Base-by-base conservation (phyloP, 2,329 filamentous ascomycete genomes). In the Gaeumannomyces tritici region DNA sequence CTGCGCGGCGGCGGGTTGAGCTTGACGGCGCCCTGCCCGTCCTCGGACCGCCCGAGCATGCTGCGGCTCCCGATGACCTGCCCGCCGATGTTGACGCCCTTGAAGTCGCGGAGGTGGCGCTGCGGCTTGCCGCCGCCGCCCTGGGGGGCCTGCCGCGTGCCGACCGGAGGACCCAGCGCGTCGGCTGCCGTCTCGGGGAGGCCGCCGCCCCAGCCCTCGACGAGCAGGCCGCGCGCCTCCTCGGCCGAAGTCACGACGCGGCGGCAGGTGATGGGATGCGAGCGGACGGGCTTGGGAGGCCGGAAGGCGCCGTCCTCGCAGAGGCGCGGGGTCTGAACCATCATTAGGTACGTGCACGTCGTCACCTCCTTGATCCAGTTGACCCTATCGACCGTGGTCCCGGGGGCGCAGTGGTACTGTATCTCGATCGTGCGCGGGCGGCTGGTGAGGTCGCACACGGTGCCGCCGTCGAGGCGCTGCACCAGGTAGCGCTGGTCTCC, bases 291-390 rank as follows among this genome's bases (percentile, higher is more conserved):
- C 68, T 89, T 86, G 0, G 91, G 90, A 0, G 93, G 92, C 62
- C 89, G 79, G 73, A 97, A 97, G 12, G 91, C 91, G 12, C 91
- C 85, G 67, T 97, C 93, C 70, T 89, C 85, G 76, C 93, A 97
- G 15, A 97, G 84, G 0, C 91, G 87, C 0, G 92, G 91, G 0
- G 93, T 96, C 72, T 96, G 89, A 65, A 97, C 85, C 35, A 96
- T 86, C 92, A 97, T 96, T 62, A 96, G 80, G 72, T 97, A 97
- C 15, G 91, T 86, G 76, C 93, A 97, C 13, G 91, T 96, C 3
- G 89, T 89, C 1, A 93, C 86, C 73, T 97, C 93, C 74, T 96
- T 96, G 75, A 97, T 96, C 86, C 91, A 92, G 56, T 88, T 89
- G 69, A 97, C 96, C 59, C 88, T 85, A 72, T 96, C 88, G 58